Base-by-base conservation (phyloP, 2,329 filamentous ascomycete genomes). In the Anisogramma anomala region DNA sequence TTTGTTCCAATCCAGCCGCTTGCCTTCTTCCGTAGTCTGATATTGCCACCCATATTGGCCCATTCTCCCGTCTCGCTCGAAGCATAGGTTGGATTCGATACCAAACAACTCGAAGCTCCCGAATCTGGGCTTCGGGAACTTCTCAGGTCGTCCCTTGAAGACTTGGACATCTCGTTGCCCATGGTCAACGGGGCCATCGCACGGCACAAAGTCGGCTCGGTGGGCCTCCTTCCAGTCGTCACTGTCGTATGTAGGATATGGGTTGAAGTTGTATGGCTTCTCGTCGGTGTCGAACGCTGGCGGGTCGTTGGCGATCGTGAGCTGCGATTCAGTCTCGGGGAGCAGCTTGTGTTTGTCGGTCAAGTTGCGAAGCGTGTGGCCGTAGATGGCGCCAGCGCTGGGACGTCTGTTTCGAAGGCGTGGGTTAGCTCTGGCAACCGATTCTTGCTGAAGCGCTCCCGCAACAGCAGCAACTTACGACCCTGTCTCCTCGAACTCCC, bases 231-330 rank as follows among this genome's bases (percentile, higher is more conserved):
- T 71, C 79, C 79, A 87, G 11, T 65, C 58, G 3, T 65, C 61
- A 37, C 68, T 71, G 52, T 83, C 81, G 61, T 86, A 84, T 13
- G 73, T 63, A 1, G 82, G 82, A 48, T 86, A 87, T 0, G 83
- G 83, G 43, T 79, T 69, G 58, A 84, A 85, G 15, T 71, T 64
- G 41, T 73, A 64, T 1, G 76, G 71, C 36, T 65, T 59, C 32
- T 69, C 61, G 10, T 59, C 54, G 39, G 54, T 67, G 17, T 35
- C 30, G 51, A 68, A 72, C 26, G 58, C 58, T 0, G 47, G 46
- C 2, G 39, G 23, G 11, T 49, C 49, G 9, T 43, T 44, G 22
- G 39, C 49, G 4, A 49, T 49, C 13, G 48, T 58, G 27, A 62
- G 50, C 22, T 53, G 54, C 26, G 52, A 55, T 41, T 55, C 55